Evolutionary conservation across 345 rosid genomes (phyloP).

Genomic region (Balakata baccata): DNA sequence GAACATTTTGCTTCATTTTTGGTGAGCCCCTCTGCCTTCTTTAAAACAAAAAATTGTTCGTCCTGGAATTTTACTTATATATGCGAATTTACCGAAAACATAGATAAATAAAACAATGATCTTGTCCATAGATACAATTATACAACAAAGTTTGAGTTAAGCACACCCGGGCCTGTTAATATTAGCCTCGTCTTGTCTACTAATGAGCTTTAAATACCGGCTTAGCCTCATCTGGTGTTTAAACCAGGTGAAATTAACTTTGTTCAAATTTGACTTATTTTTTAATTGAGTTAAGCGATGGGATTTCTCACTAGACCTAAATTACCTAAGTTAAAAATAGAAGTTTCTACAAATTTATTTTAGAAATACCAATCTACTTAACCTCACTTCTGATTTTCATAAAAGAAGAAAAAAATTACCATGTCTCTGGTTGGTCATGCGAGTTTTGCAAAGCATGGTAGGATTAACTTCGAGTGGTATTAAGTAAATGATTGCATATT

Average conservation of each 20-base stretch:
- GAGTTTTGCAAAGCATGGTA: not conserved
- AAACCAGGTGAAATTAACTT: not conserved
- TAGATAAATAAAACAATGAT: not conserved
- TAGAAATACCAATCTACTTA: not conserved
- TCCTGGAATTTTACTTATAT: not conserved
- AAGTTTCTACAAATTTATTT: not conserved
- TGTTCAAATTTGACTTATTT: not conserved
- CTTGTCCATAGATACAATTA: not conserved
- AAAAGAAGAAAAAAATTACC: not conserved
- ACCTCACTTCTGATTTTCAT: not conserved
- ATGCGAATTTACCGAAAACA: not conserved
- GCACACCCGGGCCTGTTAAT: not conserved
- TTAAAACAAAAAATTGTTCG: not conserved
- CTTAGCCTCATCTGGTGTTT: not conserved
- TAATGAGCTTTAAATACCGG: not conserved
- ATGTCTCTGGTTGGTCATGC: not conserved
- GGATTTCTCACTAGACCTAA: not conserved
- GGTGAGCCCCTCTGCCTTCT: conserved; percentile 41
- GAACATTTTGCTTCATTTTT: conserved; percentile 99
- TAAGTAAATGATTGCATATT: not conserved
- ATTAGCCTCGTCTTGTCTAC: not conserved
- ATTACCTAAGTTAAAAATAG: not conserved
- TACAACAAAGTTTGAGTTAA: not conserved
- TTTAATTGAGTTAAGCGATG: not conserved
- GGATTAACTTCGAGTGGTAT: not conserved